A percentile compares a stretch with the other conserved stretches of the same genome.
Conservation (phyloP, 306 rosid genomes). For the Dryas alaskensis region DNA sequence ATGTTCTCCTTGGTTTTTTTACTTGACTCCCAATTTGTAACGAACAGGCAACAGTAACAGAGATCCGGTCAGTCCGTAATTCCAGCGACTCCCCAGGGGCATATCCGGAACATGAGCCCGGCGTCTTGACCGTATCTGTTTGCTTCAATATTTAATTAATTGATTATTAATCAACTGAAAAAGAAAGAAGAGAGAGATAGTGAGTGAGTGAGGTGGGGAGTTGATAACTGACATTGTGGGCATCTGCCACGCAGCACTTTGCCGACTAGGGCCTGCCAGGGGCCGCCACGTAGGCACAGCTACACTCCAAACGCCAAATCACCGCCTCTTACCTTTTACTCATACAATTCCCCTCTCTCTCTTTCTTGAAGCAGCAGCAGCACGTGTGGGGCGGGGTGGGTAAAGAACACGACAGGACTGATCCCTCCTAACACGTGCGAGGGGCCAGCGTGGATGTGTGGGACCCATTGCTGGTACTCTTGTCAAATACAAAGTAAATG, state of each 20-base stretch:
- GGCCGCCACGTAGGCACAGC: conserved; percentile 43
- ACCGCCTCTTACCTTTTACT: background rate
- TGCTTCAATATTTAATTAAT: background rate
- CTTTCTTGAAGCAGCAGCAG: background rate
- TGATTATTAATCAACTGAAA: background rate
- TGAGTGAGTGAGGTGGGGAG: background rate
- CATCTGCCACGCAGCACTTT: conserved; percentile 43
- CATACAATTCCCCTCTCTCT: background rate
- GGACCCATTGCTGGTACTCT: background rate
- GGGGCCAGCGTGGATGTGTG: conserved; percentile 49
- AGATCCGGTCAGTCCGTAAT: conserved; percentile 30
- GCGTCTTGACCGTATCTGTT: background rate
- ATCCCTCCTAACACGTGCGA: conserved; percentile 49
- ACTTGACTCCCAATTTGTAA: conserved; percentile 1
- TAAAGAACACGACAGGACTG: conserved; percentile 25
- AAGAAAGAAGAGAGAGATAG: background rate
- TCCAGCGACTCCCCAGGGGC: conserved; percentile 11
- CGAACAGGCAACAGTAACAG: conserved; percentile 5
- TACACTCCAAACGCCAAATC: conserved; percentile 31
- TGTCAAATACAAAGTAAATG: background rate
- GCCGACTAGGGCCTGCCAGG: conserved; percentile 30
- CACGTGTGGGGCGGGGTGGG: conserved; percentile 51
- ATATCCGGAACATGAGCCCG: conserved; percentile 8
- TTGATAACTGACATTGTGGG: conserved; percentile 26
- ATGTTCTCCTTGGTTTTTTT: conserved; percentile 4